phyloP scores from a whole-genome alignment of 2,329 filamentous ascomycete species.

The Fusarium sp. region DNA sequence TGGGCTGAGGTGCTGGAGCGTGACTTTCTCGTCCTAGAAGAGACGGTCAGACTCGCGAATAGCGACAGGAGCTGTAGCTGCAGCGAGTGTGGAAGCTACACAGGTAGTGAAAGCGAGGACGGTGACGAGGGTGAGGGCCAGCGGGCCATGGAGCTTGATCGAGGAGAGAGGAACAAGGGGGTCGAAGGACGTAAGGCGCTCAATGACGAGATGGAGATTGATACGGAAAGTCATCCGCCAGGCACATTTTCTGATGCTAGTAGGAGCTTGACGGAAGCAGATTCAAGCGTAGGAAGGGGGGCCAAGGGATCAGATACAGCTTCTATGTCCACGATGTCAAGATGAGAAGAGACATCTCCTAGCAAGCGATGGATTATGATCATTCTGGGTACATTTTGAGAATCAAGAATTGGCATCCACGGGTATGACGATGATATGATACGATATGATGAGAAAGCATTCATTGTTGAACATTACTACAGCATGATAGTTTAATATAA shows the following conservation, averaged over 20 bases:
- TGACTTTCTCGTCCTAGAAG: slow-evolving; percentile 73
- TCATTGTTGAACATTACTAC: not conserved
- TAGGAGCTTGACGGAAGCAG: slow-evolving; percentile 54
- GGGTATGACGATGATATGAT: not conserved
- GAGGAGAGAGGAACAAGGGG: slow-evolving; percentile 23
- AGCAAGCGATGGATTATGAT: slow-evolving; percentile 11
- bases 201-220: slow-evolving; percentile 40
- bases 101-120: slow-evolving; percentile 47
- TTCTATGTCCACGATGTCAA: slow-evolving; percentile 51
- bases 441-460: slow-evolving; percentile 2
- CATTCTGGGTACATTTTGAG: slow-evolving; percentile 1
- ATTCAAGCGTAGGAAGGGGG: slow-evolving; percentile 51
- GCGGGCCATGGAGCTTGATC: slow-evolving; percentile 40
- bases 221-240: slow-evolving; percentile 38
- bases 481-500: slow-evolving; percentile 8
- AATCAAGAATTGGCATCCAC: slow-evolving; percentile 4
- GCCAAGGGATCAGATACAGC: slow-evolving; percentile 56
- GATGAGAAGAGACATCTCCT: slow-evolving; percentile 21
- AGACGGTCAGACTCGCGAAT: slow-evolving; percentile 70
- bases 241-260: slow-evolving; percentile 54
- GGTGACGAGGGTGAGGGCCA: slow-evolving; percentile 32
- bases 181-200: slow-evolving; percentile 30
- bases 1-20: slow-evolving; percentile 86
- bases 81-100: slow-evolving; percentile 53
- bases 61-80: slow-evolving; percentile 55